These are phyloP conservation scores for Rhizopus microsporus DNA, from an alignment of 371 early-diverging fungal species.

Conservation along the genomic window DNA sequence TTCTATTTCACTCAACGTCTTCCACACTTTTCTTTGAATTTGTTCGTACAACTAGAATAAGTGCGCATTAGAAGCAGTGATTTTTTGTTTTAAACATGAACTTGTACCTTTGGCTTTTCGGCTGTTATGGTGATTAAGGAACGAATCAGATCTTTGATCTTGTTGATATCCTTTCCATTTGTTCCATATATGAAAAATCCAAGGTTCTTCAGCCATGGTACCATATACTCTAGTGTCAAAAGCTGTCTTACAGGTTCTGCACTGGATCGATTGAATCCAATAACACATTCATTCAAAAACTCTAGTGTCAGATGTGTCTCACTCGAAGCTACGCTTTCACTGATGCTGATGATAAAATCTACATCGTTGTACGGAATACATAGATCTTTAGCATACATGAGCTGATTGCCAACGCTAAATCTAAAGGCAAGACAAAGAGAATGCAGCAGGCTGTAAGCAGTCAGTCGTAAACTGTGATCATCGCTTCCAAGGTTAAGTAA, in stretches of 20 bases:
- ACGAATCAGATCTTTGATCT: conserved; percentile 71
- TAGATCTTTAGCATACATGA: conserved; percentile 77
- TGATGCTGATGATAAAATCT: conserved; percentile 73
- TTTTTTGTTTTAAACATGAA: background rate
- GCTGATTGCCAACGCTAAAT: conserved; percentile 74
- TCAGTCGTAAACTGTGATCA: conserved; percentile 73
- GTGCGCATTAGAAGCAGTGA: background rate
- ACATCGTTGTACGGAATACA: conserved; percentile 86
- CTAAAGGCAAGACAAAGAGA: conserved; percentile 75
- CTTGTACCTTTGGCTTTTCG: conserved; percentile 60
- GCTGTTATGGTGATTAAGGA: conserved; percentile 78
- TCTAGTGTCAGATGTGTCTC: conserved; percentile 83
- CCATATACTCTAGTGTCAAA: conserved; percentile 81
- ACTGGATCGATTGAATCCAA: conserved; percentile 74
- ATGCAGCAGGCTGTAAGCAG: conserved; percentile 83
- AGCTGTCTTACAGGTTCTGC: conserved; percentile 59
- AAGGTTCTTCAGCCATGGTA: conserved; percentile 85
- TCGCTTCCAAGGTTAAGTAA: conserved; percentile 80
- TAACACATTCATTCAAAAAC: conserved; percentile 80
- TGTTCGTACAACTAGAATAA: conserved; percentile 61
- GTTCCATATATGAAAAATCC: conserved; percentile 48
- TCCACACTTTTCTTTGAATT: conserved; percentile 84
- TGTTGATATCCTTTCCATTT: conserved; percentile 27
- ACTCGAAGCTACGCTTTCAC: conserved; percentile 69
- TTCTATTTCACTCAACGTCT: conserved; percentile 68